These are phyloP conservation scores for Ceratocystiopsis sp. DNA, from an alignment of 2,329 filamentous ascomycete species.

Conservation along the genomic window DNA sequence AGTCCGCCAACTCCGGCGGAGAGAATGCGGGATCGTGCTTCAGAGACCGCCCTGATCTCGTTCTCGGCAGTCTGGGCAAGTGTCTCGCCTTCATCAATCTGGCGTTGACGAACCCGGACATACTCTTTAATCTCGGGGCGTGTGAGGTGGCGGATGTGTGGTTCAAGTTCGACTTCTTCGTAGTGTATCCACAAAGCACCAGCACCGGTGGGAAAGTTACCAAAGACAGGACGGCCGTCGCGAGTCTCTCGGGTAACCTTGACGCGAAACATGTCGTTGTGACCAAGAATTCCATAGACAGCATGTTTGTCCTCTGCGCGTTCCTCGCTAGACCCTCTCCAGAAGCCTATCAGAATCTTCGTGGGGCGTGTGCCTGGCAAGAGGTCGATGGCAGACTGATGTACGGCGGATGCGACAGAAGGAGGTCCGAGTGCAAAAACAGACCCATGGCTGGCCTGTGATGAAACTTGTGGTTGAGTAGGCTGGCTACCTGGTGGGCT, in stretches of 20 bases:
- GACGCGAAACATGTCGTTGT: constrained; percentile 47
- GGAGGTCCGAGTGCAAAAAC: constrained; percentile 1
- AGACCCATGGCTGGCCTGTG: too few species aligned
- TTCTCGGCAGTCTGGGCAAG: constrained; percentile 30
- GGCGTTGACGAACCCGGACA: constrained; percentile 40
- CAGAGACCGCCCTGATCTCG: constrained; percentile 31
- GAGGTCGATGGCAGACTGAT: constrained; percentile 18
- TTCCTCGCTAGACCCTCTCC: constrained; percentile 34
- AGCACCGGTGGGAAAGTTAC: constrained; percentile 42
- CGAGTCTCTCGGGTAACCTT: constrained; percentile 44
- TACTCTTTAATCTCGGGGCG: constrained; percentile 46
- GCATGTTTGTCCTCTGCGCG: constrained; percentile 37
- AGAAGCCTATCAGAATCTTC: constrained; percentile 40
- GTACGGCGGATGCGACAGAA: constrained; percentile 8
- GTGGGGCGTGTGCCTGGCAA: constrained; percentile 37
- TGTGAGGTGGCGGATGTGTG: constrained; percentile 32
- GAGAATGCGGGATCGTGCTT: constrained; percentile 23
- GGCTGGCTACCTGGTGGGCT: too few species aligned
- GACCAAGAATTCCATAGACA: constrained; percentile 43
- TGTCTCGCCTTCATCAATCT: constrained; percentile 36
- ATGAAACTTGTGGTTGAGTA: too few species aligned
- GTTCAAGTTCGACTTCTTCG: constrained; percentile 42
- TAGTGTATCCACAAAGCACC: constrained; percentile 46
- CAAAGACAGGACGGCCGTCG: constrained; percentile 38
- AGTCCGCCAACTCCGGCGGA: constrained; percentile 8